Percentiles rank a stretch among this genome's conserved stretches.
These are phyloP conservation scores for Colletotrichum endophyticum DNA, from an alignment of 2,329 filamentous ascomycete genomes.

Conservation along the genomic window DNA sequence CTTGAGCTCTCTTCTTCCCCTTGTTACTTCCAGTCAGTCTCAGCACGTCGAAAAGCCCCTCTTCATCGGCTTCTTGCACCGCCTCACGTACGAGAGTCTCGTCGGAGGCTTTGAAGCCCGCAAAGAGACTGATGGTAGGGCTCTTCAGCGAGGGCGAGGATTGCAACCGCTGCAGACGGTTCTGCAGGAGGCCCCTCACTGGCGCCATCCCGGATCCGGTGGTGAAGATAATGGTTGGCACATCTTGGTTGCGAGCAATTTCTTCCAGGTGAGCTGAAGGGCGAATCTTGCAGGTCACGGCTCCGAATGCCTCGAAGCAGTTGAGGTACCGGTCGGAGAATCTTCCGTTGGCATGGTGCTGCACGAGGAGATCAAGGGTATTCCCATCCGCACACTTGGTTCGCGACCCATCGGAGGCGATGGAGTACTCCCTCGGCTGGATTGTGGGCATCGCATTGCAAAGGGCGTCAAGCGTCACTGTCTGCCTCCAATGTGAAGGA, in stretches of 20 bases:
- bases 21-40: slow-evolving; percentile 1
- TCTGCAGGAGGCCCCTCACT: slow-evolving; percentile 10
- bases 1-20: slow-evolving; percentile 12
- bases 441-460: slow-evolving; percentile 9
- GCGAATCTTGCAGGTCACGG: slow-evolving; percentile 16
- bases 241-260: background rate
- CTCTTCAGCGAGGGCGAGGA: background rate
- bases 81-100: slow-evolving; percentile 12
- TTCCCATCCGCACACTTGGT: background rate
- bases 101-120: slow-evolving; percentile 12
- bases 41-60: slow-evolving; percentile 3
- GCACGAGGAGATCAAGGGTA: slow-evolving; percentile 6
- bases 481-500: slow-evolving; percentile 1
- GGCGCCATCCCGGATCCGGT: slow-evolving; percentile 19
- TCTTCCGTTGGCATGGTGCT: background rate
- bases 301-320: slow-evolving; percentile 2
- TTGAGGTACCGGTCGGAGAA: slow-evolving; percentile 13
- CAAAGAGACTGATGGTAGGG: slow-evolving; percentile 14
- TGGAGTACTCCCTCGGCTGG: slow-evolving; percentile 14
- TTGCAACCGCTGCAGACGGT: background rate
- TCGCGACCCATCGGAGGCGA: slow-evolving; percentile 2
- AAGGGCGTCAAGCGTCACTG: background rate
- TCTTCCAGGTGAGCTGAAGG: background rate
- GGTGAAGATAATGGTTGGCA: slow-evolving; percentile 14
- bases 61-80: slow-evolving; percentile 8